Percentiles rank a stretch among this genome's conserved stretches.
Evolutionary conservation across 352 stramenopile species (phyloP).

Genomic region (Achlya hypogyna): DNA sequence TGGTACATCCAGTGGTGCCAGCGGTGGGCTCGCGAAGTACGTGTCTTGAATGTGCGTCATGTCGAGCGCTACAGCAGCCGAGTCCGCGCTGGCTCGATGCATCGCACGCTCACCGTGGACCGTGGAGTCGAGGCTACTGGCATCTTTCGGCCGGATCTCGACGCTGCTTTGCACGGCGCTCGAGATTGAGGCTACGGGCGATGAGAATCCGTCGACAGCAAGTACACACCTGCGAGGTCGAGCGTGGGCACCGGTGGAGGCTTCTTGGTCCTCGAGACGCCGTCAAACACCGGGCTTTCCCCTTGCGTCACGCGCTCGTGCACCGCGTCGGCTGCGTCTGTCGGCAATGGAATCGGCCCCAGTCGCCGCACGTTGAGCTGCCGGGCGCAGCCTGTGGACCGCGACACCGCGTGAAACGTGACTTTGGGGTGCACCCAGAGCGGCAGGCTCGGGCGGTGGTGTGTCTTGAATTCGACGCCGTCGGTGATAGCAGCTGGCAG

Average conservation of each 20-base stretch:
- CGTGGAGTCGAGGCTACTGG: background rate
- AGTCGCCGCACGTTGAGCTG: background rate
- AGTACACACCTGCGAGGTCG: constrained; percentile 7
- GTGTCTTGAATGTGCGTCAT: constrained; percentile 9
- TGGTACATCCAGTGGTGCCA: background rate
- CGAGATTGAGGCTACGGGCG: constrained; percentile 7
- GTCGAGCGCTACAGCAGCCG: background rate
- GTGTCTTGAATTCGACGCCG: background rate
- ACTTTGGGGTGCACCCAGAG: constrained; percentile 17
- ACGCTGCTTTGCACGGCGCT: background rate
- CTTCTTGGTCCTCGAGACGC: background rate
- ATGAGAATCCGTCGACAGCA: background rate
- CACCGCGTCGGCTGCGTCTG: background rate
- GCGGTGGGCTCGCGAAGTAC: constrained; percentile 8
- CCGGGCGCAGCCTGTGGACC: background rate
- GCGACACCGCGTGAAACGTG: background rate
- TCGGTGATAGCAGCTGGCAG: too few species aligned
- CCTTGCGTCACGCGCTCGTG: constrained; percentile 11
- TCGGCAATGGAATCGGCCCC: constrained; percentile 8
- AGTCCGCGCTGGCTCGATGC: background rate
- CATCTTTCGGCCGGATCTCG: background rate
- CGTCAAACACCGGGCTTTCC: constrained; percentile 13
- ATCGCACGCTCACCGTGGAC: background rate
- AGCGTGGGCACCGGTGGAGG: background rate
- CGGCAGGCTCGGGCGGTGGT: background rate